Base-by-base conservation (phyloP, 116 monocot species). In the Papilionanthe hybrid region DNA sequence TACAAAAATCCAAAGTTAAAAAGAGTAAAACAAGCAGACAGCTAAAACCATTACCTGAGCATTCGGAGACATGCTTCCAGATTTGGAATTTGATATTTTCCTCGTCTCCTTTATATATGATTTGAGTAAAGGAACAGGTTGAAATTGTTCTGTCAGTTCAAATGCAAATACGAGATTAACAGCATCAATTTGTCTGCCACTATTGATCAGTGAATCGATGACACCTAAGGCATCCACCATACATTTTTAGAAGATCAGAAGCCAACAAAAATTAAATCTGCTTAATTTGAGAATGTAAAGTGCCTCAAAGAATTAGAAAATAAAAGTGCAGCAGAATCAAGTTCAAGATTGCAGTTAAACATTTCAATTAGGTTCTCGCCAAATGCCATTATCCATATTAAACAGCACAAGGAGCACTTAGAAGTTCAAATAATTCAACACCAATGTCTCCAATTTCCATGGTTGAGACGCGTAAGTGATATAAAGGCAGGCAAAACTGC, bases 161-260 rank as follows among this genome's bases (percentile, higher is more conserved):
- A 94, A 94, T 80, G 91, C 92, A 88, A 83, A 93, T 60, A 91
- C 88, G 42, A 98, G 83, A 80, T 98, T 98, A 65, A 98, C 83
- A 45, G 91, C 98, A 67, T 98, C 98, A 72, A 98, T 93, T 45
- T 93, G 93, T 81, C 87, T 87, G 81, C 98, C 94, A 84, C 83
- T 81, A 71, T 89, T 85, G 9, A 86, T 68, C 77, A 98, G 79
- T 10, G 74, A 57, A 75, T 90, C 85, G 72, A 94, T 87, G 57
- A 98, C 82, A 74, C 91, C 98, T 98, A 75, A 78, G 72, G 50
- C 8, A 73, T 20, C 44, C 29, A 69, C 11, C 29, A 63, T 63
- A 23, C 7, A 69, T 17, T 37, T 3, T 37, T 68, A 81, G 9
- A 4, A 44, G 12, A 55, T 32, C n/a, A 72, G 20, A 75, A 75